These are phyloP conservation scores for Biscutella auriculata DNA, from an alignment of 441 rosid genomes.

Conservation along the genomic window DNA sequence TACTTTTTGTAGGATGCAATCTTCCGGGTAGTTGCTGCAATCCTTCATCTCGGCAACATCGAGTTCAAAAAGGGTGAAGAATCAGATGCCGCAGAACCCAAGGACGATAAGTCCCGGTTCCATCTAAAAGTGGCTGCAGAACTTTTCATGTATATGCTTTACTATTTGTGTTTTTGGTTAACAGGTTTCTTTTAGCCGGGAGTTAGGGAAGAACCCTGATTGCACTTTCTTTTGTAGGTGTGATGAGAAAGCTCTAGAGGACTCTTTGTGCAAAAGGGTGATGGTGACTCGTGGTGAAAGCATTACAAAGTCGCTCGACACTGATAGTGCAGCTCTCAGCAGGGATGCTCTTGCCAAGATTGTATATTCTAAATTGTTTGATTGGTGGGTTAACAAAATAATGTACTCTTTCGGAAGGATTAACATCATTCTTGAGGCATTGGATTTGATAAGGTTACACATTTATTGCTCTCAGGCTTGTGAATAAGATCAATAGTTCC, in stretches of 20 bases:
- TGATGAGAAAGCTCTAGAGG: slow-evolving; percentile 68
- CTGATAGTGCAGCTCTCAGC: slow-evolving; percentile 62
- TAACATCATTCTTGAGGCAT: neutral
- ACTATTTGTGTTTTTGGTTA: neutral
- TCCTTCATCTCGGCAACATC: slow-evolving; percentile 85
- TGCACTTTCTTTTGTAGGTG: slow-evolving; percentile 44
- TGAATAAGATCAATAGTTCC: slow-evolving; percentile 65
- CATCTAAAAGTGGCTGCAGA: slow-evolving; percentile 76
- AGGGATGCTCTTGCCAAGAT: slow-evolving; percentile 94
- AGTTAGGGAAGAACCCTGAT: neutral
- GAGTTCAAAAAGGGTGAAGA: slow-evolving; percentile 77
- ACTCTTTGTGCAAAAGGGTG: slow-evolving; percentile 84
- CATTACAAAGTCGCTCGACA: slow-evolving; percentile 83
- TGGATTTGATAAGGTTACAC: slow-evolving; percentile 8
- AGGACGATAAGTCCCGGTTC: slow-evolving; percentile 62
- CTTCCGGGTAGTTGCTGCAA: slow-evolving; percentile 85
- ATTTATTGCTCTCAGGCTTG: slow-evolving; percentile 52
- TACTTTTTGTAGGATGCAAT: slow-evolving; percentile 55
- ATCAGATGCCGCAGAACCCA: slow-evolving; percentile 68
- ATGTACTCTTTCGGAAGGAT: neutral
- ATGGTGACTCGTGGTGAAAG: slow-evolving; percentile 90
- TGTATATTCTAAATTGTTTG: slow-evolving; percentile 90
- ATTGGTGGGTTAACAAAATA: slow-evolving; percentile 53
- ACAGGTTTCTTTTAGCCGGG: neutral
- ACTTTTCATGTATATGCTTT: slow-evolving; percentile 58